Conservation (phyloP, 176 grass and related monocot genomes). For the Eleusine indica region DNA sequence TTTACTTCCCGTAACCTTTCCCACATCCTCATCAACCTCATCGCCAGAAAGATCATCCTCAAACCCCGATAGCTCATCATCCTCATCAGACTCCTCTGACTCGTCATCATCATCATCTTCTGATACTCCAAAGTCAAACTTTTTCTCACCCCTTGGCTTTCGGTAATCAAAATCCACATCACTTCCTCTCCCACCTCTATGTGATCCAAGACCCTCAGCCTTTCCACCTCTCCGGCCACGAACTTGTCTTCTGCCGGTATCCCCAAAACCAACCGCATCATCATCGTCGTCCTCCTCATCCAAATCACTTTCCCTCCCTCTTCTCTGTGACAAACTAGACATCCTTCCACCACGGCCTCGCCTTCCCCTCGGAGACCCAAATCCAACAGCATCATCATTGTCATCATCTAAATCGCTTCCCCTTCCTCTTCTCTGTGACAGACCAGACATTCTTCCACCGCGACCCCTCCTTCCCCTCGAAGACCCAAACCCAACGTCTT, state of each 20-base stretch:
- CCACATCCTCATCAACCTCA: conserved; percentile 38
- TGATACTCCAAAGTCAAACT: conserved; percentile 36
- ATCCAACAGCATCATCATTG: conserved; percentile 11
- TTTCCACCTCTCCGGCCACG: conserved; percentile 29
- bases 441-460: conserved; percentile 31
- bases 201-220: conserved; percentile 4
- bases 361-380: conserved; percentile 48
- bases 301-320: conserved; percentile 37
- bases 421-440: conserved; percentile 48
- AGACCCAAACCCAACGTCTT: conserved; percentile 44
- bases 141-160: conserved; percentile 2
- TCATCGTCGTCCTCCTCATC: conserved; percentile 13
- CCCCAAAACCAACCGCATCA: conserved; percentile 19
- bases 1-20: conserved; percentile 16
- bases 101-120: conserved; percentile 51
- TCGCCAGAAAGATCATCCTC: conserved; percentile 53
- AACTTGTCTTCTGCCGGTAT: conserved; percentile 37
- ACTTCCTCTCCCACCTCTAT: conserved; percentile 19
- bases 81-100: conserved; percentile 41
- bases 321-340: conserved; percentile 38
- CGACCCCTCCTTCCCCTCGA: conserved; percentile 41
- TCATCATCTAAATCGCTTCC: conserved; percentile 38
- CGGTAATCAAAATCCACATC: conserved; percentile 32
- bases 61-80: conserved; percentile 58
- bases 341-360: conserved; percentile 29